These are phyloP conservation scores for Eimeria brunetti DNA, from an alignment of 169 alveolate species.

Conservation along the genomic window DNA sequence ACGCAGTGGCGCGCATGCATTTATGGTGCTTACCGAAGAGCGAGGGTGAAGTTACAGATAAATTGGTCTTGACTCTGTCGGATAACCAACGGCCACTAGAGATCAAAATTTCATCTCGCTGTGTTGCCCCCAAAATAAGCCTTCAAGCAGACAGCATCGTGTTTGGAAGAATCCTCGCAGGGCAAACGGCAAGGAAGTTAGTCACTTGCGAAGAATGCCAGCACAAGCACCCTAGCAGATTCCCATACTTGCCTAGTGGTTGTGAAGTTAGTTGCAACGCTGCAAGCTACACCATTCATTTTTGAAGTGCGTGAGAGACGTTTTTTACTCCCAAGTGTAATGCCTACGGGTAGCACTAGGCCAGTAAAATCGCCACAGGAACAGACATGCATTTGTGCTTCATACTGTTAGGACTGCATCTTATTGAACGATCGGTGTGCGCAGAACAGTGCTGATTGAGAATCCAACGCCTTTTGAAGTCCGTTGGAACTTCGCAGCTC, in stretches of 20 bases:
- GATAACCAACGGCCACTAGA: slow-evolving; percentile 95
- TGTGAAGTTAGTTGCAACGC: not conserved
- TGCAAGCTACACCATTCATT: not conserved
- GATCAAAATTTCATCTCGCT: slow-evolving; percentile 90
- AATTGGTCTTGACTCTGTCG: slow-evolving; percentile 90
- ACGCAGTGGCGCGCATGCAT: slow-evolving; percentile 91
- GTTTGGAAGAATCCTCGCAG: slow-evolving; percentile 93
- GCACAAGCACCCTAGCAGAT: not conserved
- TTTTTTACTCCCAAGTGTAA: not conserved
- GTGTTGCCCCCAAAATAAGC: slow-evolving; percentile 94
- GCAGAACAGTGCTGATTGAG: slow-evolving; percentile 32
- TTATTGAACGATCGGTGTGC: not conserved
- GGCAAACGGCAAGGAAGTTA: slow-evolving; percentile 82
- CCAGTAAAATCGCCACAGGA: not conserved
- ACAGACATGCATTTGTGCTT: not conserved
- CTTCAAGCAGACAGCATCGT: slow-evolving; percentile 91
- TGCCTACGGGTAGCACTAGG: not conserved
- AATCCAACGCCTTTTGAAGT: slow-evolving; percentile 53
- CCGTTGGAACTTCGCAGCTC: slow-evolving; percentile 49
- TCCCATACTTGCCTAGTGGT: not conserved
- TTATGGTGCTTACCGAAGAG: slow-evolving; percentile 95
- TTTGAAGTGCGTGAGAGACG: not conserved
- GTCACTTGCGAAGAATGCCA: not conserved
- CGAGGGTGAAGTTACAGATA: slow-evolving; percentile 91
- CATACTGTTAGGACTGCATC: not conserved